These are phyloP conservation scores for Dactylellina leptospora DNA, from an alignment of 2,329 filamentous ascomycete species.

Conservation along the genomic window DNA sequence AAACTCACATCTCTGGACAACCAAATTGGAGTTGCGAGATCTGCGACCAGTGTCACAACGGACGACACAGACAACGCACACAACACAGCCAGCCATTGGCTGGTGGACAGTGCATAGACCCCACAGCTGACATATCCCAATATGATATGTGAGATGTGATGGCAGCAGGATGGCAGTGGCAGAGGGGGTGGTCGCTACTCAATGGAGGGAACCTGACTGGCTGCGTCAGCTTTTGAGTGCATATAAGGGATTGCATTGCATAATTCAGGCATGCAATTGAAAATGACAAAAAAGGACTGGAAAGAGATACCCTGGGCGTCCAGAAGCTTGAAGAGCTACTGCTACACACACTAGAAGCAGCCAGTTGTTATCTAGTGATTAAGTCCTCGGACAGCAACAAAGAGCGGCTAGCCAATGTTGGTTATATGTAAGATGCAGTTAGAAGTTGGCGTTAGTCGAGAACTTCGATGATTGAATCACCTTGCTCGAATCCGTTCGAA, in stretches of 20 bases:
- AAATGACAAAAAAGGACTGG: neutral
- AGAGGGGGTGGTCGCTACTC: neutral
- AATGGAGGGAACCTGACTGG: conserved; percentile 23
- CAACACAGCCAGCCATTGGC: conserved; percentile 25
- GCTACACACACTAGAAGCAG: neutral
- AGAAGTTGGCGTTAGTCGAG: conserved; percentile 18
- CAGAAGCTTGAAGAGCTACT: too few relatives aligned
- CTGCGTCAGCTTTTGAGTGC: conserved; percentile 41
- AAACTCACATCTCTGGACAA: too few relatives aligned
- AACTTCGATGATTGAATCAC: neutral
- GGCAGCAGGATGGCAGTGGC: conserved; percentile 2
- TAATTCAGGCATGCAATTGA: conserved; percentile 16
- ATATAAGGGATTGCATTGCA: conserved; percentile 48
- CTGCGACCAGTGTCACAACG: conserved; percentile 36
- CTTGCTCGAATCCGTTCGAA: neutral
- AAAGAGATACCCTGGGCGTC: neutral
- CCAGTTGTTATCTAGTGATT: neutral
- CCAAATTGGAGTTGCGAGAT: conserved; percentile 40
- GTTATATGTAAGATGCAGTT: conserved; percentile 10
- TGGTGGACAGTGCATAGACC: neutral
- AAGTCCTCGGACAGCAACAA: conserved; percentile 12
- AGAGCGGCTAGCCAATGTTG: conserved; percentile 19
- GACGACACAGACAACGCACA: conserved; percentile 52
- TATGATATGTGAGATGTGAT: conserved; percentile 25
- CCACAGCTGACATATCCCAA: neutral